phyloP scores from a whole-genome alignment of 805 yeast species.

The Teunomyces stri region DNA sequence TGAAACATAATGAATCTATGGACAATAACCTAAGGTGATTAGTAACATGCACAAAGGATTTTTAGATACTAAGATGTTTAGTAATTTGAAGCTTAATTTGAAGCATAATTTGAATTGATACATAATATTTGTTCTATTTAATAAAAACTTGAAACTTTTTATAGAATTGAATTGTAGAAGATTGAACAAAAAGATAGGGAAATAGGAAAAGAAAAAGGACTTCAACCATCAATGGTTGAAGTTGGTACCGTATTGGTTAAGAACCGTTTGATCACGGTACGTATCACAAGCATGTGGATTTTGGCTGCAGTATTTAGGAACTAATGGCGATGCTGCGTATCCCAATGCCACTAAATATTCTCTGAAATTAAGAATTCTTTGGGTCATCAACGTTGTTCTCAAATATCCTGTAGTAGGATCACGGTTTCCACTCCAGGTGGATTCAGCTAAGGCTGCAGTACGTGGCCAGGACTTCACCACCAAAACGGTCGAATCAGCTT shows the following conservation, averaged over 20 bases:
- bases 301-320: slow-evolving; percentile 34
- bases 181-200: background rate
- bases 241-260: background rate
- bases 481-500: slow-evolving; percentile 29
- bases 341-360: slow-evolving; percentile 38
- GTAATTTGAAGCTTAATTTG: too few relatives aligned
- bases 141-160: too few relatives aligned
- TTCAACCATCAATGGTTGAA: background rate
- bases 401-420: slow-evolving; percentile 22
- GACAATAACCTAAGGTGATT: too few relatives aligned
- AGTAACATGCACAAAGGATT: too few relatives aligned
- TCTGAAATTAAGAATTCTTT: slow-evolving; percentile 36
- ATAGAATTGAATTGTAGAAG: background rate
- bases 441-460: slow-evolving; percentile 41
- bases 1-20: too few relatives aligned
- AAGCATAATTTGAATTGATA: too few relatives aligned
- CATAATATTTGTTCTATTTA: too few relatives aligned
- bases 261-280: slow-evolving; percentile 6
- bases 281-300: slow-evolving; percentile 41
- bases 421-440: slow-evolving; percentile 41
- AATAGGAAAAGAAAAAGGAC: background rate
- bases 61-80: too few relatives aligned
- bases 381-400: slow-evolving; percentile 28
- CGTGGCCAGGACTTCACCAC: slow-evolving; percentile 39
- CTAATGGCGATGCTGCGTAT: slow-evolving; percentile 30